These are phyloP conservation scores for Penicillium occitanis DNA, from an alignment of 2,329 filamentous ascomycete genomes.

Conservation along the genomic window DNA sequence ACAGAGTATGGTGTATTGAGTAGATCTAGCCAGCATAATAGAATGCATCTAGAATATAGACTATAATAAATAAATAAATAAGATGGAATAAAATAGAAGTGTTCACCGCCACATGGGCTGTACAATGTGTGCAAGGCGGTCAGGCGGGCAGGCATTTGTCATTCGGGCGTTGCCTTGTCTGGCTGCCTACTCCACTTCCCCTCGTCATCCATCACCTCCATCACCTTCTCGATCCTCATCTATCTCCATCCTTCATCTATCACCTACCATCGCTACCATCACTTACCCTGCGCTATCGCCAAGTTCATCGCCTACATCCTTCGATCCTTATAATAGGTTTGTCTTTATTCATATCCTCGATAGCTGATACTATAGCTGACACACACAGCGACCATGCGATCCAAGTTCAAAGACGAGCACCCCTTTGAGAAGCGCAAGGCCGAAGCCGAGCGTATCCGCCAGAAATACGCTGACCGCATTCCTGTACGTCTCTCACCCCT, in stretches of 20 bases:
- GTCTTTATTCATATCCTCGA: neutral
- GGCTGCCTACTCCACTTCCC: constrained; percentile 20
- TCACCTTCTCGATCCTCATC: constrained; percentile 26
- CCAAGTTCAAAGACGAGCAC: constrained; percentile 99
- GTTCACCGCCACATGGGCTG: constrained; percentile 7
- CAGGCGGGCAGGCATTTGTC: constrained; percentile 10
- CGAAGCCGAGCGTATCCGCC: constrained; percentile 97
- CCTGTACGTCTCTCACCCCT: constrained; percentile 65
- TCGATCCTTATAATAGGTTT: neutral
- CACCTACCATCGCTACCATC: neutral
- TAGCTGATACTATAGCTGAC: neutral
- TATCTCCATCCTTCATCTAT: neutral
- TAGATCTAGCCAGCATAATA: no score
- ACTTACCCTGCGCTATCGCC: neutral
- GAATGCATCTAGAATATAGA: neutral
- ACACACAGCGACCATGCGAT: constrained; percentile 69
- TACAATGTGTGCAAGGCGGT: neutral
- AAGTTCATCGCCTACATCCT: neutral
- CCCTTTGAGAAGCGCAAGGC: constrained; percentile 99
- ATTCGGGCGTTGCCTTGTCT: constrained; percentile 16
- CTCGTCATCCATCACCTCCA: constrained; percentile 27
- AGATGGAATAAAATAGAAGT: neutral
- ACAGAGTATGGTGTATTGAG: no score
- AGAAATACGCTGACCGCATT: constrained; percentile 98
- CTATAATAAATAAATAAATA: neutral